A percentile compares a stretch with the other conserved stretches of the same genome.
phyloP scores from a whole-genome alignment of 2,329 filamentous ascomycete genomes.

The Tolypocladium sp. region DNA sequence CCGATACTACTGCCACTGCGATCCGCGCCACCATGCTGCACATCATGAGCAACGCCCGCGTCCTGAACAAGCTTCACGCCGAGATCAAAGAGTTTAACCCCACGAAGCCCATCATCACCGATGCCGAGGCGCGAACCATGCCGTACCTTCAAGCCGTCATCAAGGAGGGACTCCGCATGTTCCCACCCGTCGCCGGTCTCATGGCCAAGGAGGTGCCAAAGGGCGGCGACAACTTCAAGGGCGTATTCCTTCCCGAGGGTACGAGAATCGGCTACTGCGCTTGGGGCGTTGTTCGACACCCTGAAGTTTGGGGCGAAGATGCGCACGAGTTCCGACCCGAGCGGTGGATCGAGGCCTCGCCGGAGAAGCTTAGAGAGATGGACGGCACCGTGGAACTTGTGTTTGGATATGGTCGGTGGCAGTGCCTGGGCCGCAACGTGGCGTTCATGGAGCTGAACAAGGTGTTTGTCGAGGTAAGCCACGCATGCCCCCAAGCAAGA shows the following conservation, averaged over 20 bases:
- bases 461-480: conserved; percentile 29
- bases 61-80: conserved; percentile 32
- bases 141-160: conserved; percentile 40
- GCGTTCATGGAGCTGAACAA: conserved; percentile 30
- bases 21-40: conserved; percentile 44
- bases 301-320: conserved; percentile 25
- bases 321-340: conserved; percentile 23
- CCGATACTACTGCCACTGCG: conserved; percentile 47
- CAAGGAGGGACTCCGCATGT: conserved; percentile 33
- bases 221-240: conserved; percentile 20
- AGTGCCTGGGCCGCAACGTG: conserved; percentile 27
- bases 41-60: conserved; percentile 38
- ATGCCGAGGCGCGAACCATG: conserved; percentile 23
- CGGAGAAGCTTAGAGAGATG: conserved; percentile 21
- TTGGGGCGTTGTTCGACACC: conserved; percentile 23
- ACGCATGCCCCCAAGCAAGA: background rate
- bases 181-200: conserved; percentile 24
- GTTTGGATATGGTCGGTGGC: conserved; percentile 28
- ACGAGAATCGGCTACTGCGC: conserved; percentile 22
- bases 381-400: conserved; percentile 27
- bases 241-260: conserved; percentile 20
- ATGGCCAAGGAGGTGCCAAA: conserved; percentile 25
- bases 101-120: conserved; percentile 15
- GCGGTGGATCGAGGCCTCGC: conserved; percentile 24
- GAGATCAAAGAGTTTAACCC: conserved; percentile 11